A percentile compares a stretch with the other conserved stretches of the same genome.
Evolutionary conservation across 148 eudicot species (phyloP).

Genomic region (Cornus controversa): DNA sequence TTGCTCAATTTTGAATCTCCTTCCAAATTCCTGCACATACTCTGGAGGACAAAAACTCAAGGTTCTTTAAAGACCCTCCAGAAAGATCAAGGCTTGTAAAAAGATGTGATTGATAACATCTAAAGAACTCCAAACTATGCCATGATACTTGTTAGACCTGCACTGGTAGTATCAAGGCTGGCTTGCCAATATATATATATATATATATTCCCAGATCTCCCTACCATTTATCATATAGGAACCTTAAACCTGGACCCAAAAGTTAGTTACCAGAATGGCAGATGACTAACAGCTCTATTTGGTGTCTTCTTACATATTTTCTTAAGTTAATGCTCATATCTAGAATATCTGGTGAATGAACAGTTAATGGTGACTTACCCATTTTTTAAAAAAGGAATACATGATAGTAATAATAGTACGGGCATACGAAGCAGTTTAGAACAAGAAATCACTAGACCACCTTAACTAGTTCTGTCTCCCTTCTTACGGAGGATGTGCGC

Average conservation of each 20-base stretch:
- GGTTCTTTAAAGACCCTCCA: neutral
- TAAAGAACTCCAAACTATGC: neutral
- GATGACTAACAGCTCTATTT: neutral
- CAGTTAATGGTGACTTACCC: no score
- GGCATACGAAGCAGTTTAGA: neutral
- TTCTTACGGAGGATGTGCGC: conserved; percentile 95
- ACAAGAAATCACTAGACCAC: conserved; percentile 30
- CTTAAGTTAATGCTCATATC: neutral
- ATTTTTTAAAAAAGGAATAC: neutral
- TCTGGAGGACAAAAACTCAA: neutral
- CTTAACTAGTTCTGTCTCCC: conserved; percentile 85
- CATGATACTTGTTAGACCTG: neutral
- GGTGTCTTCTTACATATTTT: neutral
- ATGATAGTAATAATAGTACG: neutral
- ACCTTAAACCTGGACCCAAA: neutral
- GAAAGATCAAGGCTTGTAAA: neutral
- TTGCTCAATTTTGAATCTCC: no score
- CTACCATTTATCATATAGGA: neutral
- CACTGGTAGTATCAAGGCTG: neutral
- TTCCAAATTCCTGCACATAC: no score
- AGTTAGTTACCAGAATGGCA: neutral
- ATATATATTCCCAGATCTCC: neutral
- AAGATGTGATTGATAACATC: neutral
- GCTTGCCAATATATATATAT: neutral
- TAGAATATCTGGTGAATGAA: neutral